Evolutionary conservation across 176 grass and related monocot species (phyloP).

Genomic region (Carex cristatella): DNA sequence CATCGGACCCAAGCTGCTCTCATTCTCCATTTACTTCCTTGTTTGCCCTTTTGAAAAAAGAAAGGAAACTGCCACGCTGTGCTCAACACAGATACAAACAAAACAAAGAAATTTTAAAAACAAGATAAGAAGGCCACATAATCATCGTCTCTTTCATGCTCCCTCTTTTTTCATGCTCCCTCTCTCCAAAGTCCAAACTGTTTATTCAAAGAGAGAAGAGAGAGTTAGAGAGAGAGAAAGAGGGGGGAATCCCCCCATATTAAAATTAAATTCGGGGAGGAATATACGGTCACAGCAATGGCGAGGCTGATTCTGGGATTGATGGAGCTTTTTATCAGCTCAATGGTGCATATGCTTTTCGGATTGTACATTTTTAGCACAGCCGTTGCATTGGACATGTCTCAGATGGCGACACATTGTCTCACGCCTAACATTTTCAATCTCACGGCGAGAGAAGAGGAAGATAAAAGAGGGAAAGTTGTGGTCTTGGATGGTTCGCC

Average conservation of each 20-base stretch:
- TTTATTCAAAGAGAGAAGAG: neutral
- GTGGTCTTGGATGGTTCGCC: constrained; percentile 51
- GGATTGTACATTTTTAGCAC: constrained; percentile 90
- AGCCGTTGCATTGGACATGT: constrained; percentile 82
- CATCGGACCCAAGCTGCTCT: neutral
- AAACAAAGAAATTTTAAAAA: neutral
- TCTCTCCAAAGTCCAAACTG: neutral
- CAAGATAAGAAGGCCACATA: neutral
- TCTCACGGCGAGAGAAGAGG: constrained; percentile 31
- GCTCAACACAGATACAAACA: neutral
- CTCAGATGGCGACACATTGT: constrained; percentile 54
- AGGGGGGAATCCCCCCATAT: neutral
- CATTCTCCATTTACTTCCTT: neutral
- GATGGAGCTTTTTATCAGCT: constrained; percentile 75
- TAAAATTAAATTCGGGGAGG: neutral
- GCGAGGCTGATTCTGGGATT: constrained; percentile 60
- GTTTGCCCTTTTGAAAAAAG: constrained; percentile 8
- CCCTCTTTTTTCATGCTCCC: neutral
- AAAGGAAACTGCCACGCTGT: constrained; percentile 18
- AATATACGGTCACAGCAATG: constrained; percentile 25
- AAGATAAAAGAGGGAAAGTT: constrained; percentile 23
- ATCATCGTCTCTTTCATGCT: neutral
- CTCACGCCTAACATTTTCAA: constrained; percentile 40
- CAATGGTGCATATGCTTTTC: constrained; percentile 68
- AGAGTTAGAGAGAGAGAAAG: neutral